Evolutionary conservation across 768 basidiomycete species (phyloP), one percentile per base, ranked within the genome.

Genomic region (Chlorophyllum brunneum): DNA sequence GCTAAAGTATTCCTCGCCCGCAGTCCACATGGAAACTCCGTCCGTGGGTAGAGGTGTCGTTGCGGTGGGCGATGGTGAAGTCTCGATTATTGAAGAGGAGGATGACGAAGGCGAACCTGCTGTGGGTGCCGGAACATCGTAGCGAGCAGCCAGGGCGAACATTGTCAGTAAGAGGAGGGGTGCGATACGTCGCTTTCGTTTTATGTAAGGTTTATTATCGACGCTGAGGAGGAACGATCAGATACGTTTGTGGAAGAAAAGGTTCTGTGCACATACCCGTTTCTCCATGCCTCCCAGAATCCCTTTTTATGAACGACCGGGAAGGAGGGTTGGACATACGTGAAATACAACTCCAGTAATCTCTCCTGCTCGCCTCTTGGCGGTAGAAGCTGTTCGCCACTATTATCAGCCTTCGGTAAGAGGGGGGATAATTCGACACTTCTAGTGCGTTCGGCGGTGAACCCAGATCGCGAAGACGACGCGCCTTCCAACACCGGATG

Each of bases 91-190:
- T n/a, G 43, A 46, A 3, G 51, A 36, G 2, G 51, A 46, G 8
- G 43, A 37, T n/a, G 18, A 37, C 6, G 51, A 34, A 36, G 33
- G 18, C 7, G 36, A 8, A 26, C 9, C 43, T 6, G 40, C n/a
- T 6, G 5, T 13, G n/a, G 29, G 36, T n/a, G 43, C 5, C 5
- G 51, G 51, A 58, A 63, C 68, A 54, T 67, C 61, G 64, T 88
- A 90, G 13, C 92, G 85, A 2, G 90, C 83, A 2, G 92, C 88
- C 43, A 90, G 75, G 15, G 92, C 76, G 61, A 86, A 92, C 82
- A 95, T 92, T n/a, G 81, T 78, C 23, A 94, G 76, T 2, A 95
- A 75, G 10, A 93, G 76, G 3, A 92, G 74, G 5, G 80, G 67
- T 2, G 90, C 80, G 15, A 85, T 69, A 26, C 71, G 73, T n/a